Evolutionary conservation across 1,139 yeast genomes (phyloP), one percentile per base, ranked within the genome.

Genomic region (Ashbya aceris): DNA sequence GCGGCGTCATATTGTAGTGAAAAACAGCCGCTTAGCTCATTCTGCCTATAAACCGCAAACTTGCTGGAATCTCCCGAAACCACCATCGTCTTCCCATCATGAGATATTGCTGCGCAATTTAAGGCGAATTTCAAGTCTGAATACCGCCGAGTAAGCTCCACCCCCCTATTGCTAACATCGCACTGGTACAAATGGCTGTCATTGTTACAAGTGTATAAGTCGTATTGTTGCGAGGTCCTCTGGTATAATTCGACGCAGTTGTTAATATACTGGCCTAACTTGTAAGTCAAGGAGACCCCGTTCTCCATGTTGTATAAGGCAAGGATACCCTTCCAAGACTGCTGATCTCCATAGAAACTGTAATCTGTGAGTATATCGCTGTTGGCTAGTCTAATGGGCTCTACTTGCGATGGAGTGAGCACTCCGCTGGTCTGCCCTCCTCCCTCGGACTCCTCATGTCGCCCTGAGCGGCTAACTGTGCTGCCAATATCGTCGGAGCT

Each of bases 211-310:
- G 84, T 76, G 50, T 75, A 75, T 2, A 87, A 73, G 40, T 70
- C 68, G 56, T 72, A 77, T 37, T 54, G 54, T 28, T 49, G 50
- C 4, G 48, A 49, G 2, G 58, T 40, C 51, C 54, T 42, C 61
- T 62, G 47, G 8, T 71, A 60, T 6, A 62, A 42, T 1, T 80
- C 67, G n/a, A 86, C 93, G 39, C 85, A 77, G 61, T 87, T 87
- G 61, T 86, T 86, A 53, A 87, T 85, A 66, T 79, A 76, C 39
- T 82, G 83, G 0, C 96, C 96, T 36, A 86, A 63, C 40, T 74
- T 75, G 27, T 74, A 71, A 1, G 82, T 74, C 39, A 69, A 63
- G 8, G 69, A 58, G 6, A 60, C 56, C n/a, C 70, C 70, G 2
- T 76, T 69, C 11, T 67, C 65, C 12, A 71, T 70, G 50, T 73